phyloP scores from a whole-genome alignment of 2,329 filamentous ascomycete species.

The Trichoderma oligosporum region DNA sequence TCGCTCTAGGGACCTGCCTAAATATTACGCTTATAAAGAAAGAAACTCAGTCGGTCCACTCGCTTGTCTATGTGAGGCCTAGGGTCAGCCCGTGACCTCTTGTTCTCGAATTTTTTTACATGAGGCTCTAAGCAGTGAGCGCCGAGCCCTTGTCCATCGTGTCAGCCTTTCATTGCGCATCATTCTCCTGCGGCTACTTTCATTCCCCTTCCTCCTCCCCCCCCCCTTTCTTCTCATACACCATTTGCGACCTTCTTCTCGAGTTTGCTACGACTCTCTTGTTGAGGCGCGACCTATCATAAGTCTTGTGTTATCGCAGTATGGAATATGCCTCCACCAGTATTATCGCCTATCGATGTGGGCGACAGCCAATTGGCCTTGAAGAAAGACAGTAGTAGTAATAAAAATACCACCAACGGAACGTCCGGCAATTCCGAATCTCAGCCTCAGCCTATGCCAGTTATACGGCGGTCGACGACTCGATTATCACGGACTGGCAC shows the following conservation, averaged over 20 bases:
- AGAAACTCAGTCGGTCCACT: conserved; percentile 15
- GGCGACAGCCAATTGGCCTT: conserved; percentile 30
- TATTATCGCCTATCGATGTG: conserved; percentile 28
- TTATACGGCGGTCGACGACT: conserved; percentile 23
- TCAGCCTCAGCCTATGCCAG: conserved; percentile 23
- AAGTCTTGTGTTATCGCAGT: conserved; percentile 24
- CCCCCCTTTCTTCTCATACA: background rate
- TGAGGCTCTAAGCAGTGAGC: background rate
- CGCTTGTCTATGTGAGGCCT: background rate
- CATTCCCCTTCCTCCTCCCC: background rate
- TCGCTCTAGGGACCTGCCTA: conserved; percentile 2
- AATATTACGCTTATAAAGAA: conserved; percentile 13
- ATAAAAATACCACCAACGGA: conserved; percentile 26
- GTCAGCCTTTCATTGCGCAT: conserved; percentile 1
- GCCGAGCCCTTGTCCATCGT: background rate
- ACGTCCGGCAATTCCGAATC: conserved; percentile 29
- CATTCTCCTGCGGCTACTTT: background rate
- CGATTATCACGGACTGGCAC: conserved; percentile 57
- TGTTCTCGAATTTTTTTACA: background rate
- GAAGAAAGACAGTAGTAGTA: conserved; percentile 26
- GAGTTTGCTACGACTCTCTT: conserved; percentile 14
- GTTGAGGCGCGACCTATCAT: background rate
- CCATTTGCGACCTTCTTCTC: background rate
- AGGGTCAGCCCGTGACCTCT: conserved; percentile 8
- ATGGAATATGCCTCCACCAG: conserved; percentile 37